Evolutionary conservation across 2,329 filamentous ascomycete genomes (phyloP), one percentile per base, ranked within the genome.

Genomic region (Cercospora brassicicola): DNA sequence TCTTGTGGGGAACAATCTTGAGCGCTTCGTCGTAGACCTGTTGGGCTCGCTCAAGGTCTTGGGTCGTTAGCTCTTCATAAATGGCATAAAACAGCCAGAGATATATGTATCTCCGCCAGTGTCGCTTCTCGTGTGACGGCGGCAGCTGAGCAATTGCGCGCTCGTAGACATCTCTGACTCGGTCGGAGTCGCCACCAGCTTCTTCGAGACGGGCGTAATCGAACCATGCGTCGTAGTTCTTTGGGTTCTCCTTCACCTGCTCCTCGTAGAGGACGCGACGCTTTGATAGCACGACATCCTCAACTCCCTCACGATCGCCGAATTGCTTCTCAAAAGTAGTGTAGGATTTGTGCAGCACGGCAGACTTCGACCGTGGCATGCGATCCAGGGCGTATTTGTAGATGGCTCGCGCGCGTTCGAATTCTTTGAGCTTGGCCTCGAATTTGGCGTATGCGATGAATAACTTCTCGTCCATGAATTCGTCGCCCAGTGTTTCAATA

Each of bases 281-380:
- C 79, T 99, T 99, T 15, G 93, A 93, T n/a, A 98, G 79, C 31
- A 99, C 92, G 8, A 98, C 94, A 78, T 98, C 93, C 76, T 98
- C 94, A 2, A 99, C 92, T 4, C 95, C 95, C 75, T 97, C 93
- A 65, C 87, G 86, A 79, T 98, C 94, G 71, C 95, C 95, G 77
- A 93, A 99, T 76, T 99, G 95, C 82, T 99, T 99, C 81, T 99
- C 95, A 74, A 99, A 99, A 0, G 92, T 94, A 0, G 94, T 98
- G 79, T 98, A 99, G 13, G 93, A 90, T 78, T 96, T 96, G 82
- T 99, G 94, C 8, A 99, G 85, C 13, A 86, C 84, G 80, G 90
- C 89, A 0, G 94, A 95, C 79, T 91, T 93, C 11, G 93, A 96
- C 23, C 95, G 88, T 10, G 95, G 91, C 70, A 99, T 87, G 62